Conservation (phyloP, 352 stramenopile genomes). For the Phytophthora litchii region DNA sequence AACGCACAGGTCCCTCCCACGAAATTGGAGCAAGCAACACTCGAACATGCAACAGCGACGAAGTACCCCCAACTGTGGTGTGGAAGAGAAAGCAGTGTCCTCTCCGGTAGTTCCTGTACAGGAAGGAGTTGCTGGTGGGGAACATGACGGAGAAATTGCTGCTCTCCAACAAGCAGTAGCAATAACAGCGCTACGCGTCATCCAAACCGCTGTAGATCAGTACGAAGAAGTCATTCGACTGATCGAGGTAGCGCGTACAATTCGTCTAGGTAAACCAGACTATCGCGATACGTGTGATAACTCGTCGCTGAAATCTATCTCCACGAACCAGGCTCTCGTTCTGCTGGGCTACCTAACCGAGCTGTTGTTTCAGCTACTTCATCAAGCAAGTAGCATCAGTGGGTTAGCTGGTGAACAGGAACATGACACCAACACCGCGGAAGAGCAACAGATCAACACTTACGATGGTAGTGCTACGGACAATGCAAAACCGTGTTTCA, state of each 20-base stretch:
- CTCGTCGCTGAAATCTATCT: constrained; percentile 6
- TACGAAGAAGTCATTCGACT: constrained; percentile 56
- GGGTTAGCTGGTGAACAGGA: constrained; percentile 30
- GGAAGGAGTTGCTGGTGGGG: not conserved
- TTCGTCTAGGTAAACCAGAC: constrained; percentile 17
- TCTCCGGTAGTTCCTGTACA: not conserved
- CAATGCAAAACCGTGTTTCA: constrained; percentile 39
- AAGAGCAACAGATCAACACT: constrained; percentile 24
- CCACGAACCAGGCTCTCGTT: constrained; percentile 48
- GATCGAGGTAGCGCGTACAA: constrained; percentile 47
- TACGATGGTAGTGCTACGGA: constrained; percentile 25
- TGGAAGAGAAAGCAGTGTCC: constrained; percentile 27
- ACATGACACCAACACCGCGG: constrained; percentile 4
- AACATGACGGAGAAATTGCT: constrained; percentile 31
- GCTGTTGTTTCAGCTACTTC: constrained; percentile 64
- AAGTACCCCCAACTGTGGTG: constrained; percentile 23
- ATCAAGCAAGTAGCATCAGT: constrained; percentile 52
- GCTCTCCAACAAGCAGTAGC: constrained; percentile 52
- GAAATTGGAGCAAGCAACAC: constrained; percentile 74
- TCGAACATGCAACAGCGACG: constrained; percentile 32
- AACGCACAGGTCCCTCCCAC: constrained; percentile 45
- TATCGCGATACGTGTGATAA: not conserved
- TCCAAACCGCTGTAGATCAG: constrained; percentile 59
- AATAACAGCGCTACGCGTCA: constrained; percentile 38
- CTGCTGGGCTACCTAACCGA: constrained; percentile 59